Percentiles rank a stretch among this genome's conserved stretches.
Conservation (phyloP, 768 basidiomycete genomes). For the Mycena polygramma region DNA sequence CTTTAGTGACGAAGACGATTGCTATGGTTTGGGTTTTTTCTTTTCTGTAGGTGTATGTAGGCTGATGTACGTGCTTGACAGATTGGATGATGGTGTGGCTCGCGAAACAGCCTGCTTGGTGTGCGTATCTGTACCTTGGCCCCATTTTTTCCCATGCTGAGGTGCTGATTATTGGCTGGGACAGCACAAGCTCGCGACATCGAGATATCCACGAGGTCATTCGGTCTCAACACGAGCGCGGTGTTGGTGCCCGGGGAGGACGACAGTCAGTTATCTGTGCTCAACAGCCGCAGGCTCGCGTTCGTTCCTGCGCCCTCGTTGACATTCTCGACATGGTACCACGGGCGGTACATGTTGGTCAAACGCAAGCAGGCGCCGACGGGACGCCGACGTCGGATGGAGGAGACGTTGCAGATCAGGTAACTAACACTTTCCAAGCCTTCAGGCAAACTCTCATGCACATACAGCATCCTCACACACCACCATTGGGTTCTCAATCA, state of each 20-base stretch:
- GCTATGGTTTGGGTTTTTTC: constrained; percentile 59
- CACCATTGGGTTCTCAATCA: constrained; percentile 59
- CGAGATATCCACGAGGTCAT: constrained; percentile 60
- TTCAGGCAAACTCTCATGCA: not conserved
- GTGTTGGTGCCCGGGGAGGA: constrained; percentile 49
- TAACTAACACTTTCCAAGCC: constrained; percentile 30
- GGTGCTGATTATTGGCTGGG: too few relatives aligned
- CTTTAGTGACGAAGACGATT: constrained; percentile 68
- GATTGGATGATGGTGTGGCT: constrained; percentile 72
- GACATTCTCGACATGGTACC: constrained; percentile 63
- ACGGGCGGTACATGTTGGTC: constrained; percentile 56
- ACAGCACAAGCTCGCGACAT: constrained; percentile 60
- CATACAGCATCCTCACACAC: constrained; percentile 63
- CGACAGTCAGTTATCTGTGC: constrained; percentile 40
- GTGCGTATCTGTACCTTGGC: not conserved
- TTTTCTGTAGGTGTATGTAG: not conserved
- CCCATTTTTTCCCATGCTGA: too few relatives aligned
- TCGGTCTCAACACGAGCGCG: constrained; percentile 48
- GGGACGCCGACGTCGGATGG: constrained; percentile 47
- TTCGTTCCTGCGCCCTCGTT: constrained; percentile 57
- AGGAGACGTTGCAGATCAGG: constrained; percentile 59
- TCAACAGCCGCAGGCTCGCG: constrained; percentile 49
- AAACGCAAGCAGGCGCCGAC: constrained; percentile 50
- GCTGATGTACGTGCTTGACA: constrained; percentile 40
- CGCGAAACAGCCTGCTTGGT: constrained; percentile 39